Conservation (phyloP, 306 rosid genomes). For the Arachis hypogaea region DNA sequence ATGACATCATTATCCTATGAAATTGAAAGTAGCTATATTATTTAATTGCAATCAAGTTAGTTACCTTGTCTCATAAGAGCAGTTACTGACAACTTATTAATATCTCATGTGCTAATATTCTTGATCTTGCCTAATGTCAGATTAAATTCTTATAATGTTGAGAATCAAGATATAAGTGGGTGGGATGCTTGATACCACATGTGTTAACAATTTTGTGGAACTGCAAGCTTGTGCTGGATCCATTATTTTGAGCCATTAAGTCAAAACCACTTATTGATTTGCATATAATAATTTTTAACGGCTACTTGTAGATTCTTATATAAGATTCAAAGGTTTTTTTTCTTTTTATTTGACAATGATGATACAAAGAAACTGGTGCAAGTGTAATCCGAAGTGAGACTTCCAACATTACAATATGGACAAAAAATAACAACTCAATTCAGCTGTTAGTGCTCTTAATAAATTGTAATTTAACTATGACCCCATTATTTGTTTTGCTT, state of each 20-base stretch:
- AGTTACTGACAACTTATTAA: neutral
- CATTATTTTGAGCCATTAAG: slow-evolving; percentile 21
- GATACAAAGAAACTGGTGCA: slow-evolving; percentile 19
- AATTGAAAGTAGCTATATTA: slow-evolving; percentile 13
- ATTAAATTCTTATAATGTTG: neutral
- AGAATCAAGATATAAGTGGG: slow-evolving; percentile 2
- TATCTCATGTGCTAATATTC: neutral
- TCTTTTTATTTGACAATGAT: neutral
- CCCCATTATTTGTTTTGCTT: neutral
- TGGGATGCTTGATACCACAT: slow-evolving; percentile 24
- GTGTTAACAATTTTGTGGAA: slow-evolving; percentile 27
- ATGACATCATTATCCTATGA: slow-evolving; percentile 25
- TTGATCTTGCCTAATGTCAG: neutral
- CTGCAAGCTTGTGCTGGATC: slow-evolving; percentile 19
- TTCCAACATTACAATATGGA: slow-evolving; percentile 4
- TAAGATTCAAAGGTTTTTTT: slow-evolving; percentile 3
- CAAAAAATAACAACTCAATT: slow-evolving; percentile 11
- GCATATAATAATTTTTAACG: neutral
- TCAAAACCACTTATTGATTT: slow-evolving; percentile 10
- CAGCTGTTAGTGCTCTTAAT: slow-evolving; percentile 11
- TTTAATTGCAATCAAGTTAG: neutral
- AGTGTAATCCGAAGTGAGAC: slow-evolving; percentile 36
- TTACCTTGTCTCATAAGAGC: slow-evolving; percentile 4
- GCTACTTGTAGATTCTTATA: slow-evolving; percentile 30
- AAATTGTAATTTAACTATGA: slow-evolving; percentile 21